phyloP scores from a whole-genome alignment of 2,329 filamentous ascomycete genomes.

The Alternaria solani region DNA sequence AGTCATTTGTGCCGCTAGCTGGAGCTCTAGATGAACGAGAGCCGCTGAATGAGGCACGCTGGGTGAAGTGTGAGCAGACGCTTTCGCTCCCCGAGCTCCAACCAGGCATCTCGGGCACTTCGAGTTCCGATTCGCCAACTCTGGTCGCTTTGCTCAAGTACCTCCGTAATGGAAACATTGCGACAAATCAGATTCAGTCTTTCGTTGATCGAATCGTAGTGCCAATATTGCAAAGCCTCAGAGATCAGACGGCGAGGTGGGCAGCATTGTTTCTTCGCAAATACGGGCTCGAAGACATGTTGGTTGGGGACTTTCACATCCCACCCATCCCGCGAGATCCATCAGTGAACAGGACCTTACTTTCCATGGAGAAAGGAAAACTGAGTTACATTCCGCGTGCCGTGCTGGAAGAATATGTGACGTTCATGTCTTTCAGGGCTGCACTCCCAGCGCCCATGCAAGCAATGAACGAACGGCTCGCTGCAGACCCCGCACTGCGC shows the following conservation, averaged over 20 bases:
- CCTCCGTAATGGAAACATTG: background rate
- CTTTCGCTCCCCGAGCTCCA: constrained; percentile 18
- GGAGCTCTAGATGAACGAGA: constrained; percentile 48
- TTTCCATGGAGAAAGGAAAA: background rate
- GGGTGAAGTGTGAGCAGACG: constrained; percentile 34
- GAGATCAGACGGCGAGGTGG: constrained; percentile 34
- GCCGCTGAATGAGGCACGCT: constrained; percentile 42
- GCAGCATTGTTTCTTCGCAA: constrained; percentile 35
- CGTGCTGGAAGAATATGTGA: constrained; percentile 34
- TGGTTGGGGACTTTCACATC: constrained; percentile 9
- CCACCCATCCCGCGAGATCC: constrained; percentile 24
- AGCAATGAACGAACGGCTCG: constrained; percentile 28
- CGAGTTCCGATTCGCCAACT: constrained; percentile 19
- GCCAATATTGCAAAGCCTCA: constrained; percentile 21
- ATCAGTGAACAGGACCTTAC: constrained; percentile 7
- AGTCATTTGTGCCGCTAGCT: constrained; percentile 42
- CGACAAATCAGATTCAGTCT: background rate
- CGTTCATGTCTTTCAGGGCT: constrained; percentile 31
- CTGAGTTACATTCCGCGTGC: constrained; percentile 22
- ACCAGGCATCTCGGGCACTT: background rate
- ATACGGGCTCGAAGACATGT: constrained; percentile 17
- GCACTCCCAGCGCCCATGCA: constrained; percentile 28
- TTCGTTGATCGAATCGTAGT: constrained; percentile 33
- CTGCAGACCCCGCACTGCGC: constrained; percentile 10
- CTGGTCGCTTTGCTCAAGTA: constrained; percentile 10